These are phyloP conservation scores for Cotoneaster glaucophyllus DNA, from an alignment of 306 rosid species.

Conservation along the genomic window DNA sequence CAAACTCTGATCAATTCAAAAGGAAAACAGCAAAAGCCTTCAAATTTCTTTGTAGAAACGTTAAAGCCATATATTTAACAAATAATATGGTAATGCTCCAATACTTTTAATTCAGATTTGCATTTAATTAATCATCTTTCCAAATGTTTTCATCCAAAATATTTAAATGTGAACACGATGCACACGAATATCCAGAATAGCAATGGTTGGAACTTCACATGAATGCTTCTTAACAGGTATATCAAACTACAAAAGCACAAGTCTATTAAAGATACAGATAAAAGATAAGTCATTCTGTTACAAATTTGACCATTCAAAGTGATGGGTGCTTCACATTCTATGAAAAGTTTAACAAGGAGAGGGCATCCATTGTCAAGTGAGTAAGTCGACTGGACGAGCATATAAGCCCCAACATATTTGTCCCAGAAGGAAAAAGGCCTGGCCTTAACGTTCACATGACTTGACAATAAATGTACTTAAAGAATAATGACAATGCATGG, in stretches of 20 bases:
- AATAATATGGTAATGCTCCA: not conserved
- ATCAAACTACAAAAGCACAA: not conserved
- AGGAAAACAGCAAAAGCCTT: not conserved
- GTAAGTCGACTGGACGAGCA: not conserved
- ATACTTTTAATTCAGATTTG: not conserved
- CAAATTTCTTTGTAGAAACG: not conserved
- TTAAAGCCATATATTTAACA: not conserved
- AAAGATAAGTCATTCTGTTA: not conserved
- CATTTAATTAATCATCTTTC: not conserved
- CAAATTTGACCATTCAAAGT: not conserved
- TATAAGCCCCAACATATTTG: not conserved
- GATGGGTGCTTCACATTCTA: not conserved
- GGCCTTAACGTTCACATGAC: not conserved
- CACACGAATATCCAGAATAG: not conserved
- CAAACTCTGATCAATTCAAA: constrained; percentile 49
- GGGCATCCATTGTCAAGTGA: not conserved
- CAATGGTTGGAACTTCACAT: not conserved
- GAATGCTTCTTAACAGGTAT: not conserved
- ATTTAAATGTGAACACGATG: not conserved
- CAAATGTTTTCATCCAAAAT: not conserved
- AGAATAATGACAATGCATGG: not conserved
- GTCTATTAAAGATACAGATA: not conserved
- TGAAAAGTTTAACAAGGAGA: not conserved
- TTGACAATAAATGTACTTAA: not conserved
- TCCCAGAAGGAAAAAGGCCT: not conserved